Evolutionary conservation across 306 rosid species (phyloP), one percentile per base, ranked within the genome.

Genomic region (Prunus armeniaca): DNA sequence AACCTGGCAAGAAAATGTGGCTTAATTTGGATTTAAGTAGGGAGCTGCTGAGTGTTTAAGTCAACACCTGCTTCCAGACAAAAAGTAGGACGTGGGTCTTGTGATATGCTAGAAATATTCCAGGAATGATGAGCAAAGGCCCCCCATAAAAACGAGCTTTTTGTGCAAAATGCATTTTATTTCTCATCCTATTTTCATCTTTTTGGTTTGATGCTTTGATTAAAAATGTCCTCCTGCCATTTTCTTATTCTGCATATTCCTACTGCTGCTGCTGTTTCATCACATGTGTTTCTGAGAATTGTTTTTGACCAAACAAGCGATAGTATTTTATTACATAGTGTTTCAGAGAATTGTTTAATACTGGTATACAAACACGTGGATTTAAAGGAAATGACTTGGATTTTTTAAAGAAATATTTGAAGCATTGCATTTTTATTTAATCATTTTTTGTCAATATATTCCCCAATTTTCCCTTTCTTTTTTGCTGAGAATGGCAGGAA

Each of bases 51-150:
- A 80, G 84, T 71, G 76, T 65, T 77, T 87, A 86, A 38, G 96
- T 90, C 96, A 89, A 93, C 96, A 89, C 88, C 96, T 90, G 93
- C 87, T 87, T 85, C 83, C 79, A 82, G 89, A 87, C 94, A 87
- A 81, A 89, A 81, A 81, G 87, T 45, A 67, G 71, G 55, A 65
- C 70, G 84, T 84, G 88, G 96, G 97, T 71, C 88, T 81, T 65
- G 58, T 49, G 67, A 19, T 73, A 62, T 61, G 73, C 87, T 79
- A 77, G 58, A 87, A 82, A 87, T 92, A 88, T 84, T 86, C 94
- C 87, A 63, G 38, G 75, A 79, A 80, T 85, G 67, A 93, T 89
- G 86, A 80, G 63, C 65, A 67, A 76, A 83, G 83, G 87, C 71
- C 80, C 96, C 86, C 74, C 69, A 5, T 65, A n/a, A 78, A 88